phyloP scores from a whole-genome alignment of 139 green algal genomes.

The Tetraselmis chui region DNA sequence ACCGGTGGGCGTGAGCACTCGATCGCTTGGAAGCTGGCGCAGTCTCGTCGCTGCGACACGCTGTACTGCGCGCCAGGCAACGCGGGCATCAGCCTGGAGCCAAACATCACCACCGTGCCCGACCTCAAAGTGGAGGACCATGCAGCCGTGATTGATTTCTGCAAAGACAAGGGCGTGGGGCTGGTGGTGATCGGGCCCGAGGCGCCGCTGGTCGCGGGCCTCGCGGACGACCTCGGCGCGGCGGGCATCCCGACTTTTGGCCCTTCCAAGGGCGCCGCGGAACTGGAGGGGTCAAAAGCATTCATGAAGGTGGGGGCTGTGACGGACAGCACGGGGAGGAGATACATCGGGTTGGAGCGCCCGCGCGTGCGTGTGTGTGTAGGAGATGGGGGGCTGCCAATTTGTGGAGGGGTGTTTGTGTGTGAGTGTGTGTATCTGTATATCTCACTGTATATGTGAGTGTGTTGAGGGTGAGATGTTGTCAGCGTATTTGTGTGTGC shows the following conservation, averaged over 20 bases:
- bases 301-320: constrained; percentile 82
- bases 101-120: constrained; percentile 36
- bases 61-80: constrained; percentile 81
- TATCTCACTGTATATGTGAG: too few species aligned
- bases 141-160: constrained; percentile 53
- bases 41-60: constrained; percentile 45
- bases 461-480: too few species aligned
- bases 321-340: neutral
- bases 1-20: constrained; percentile 83
- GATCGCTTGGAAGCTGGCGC: constrained; percentile 77
- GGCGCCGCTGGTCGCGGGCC: constrained; percentile 86
- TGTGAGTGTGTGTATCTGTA: too few species aligned
- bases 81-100: constrained; percentile 66
- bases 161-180: constrained; percentile 53
- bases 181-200: constrained; percentile 88
- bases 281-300: constrained; percentile 90
- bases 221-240: constrained; percentile 67
- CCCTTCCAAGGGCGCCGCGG: constrained; percentile 67
- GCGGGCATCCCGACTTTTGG: constrained; percentile 82
- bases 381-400: too few species aligned
- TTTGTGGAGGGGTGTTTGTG: too few species aligned
- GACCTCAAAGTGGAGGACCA: constrained; percentile 30
- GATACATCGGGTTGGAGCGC: too few species aligned
- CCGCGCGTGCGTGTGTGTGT: too few species aligned
- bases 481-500: too few species aligned